These are phyloP conservation scores for Styphnolobium japonicum DNA, from an alignment of 306 rosid genomes.

Conservation along the genomic window DNA sequence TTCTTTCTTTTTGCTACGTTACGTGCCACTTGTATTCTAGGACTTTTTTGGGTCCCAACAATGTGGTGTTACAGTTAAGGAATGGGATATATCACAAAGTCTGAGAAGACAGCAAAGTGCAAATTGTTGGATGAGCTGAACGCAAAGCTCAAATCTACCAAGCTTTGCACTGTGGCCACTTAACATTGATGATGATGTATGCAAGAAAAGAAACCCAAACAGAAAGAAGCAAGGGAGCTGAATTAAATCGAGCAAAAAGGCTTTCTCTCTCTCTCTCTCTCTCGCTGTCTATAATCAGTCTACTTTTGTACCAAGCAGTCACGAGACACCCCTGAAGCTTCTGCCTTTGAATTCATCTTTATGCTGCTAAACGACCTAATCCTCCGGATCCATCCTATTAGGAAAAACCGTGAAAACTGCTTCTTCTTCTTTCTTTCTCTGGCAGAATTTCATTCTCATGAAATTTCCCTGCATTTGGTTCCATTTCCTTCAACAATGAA, in stretches of 20 bases:
- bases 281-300: constrained; percentile 18
- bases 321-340: constrained; percentile 78
- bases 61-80: constrained; percentile 33
- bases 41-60: constrained; percentile 25
- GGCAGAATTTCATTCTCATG: constrained; percentile 21
- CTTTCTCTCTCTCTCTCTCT: constrained; percentile 3
- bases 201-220: constrained; percentile 45
- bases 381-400: constrained; percentile 55
- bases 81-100: constrained; percentile 41
- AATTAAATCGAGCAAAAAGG: constrained; percentile 35
- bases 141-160: constrained; percentile 30
- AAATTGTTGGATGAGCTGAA: constrained; percentile 38
- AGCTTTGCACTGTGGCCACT: constrained; percentile 59
- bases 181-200: constrained; percentile 54
- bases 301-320: constrained; percentile 73
- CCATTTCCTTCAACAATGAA: constrained; percentile 43
- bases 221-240: constrained; percentile 44
- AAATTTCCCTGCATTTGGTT: constrained; percentile 41
- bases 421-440: constrained; percentile 33
- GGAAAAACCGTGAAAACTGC: constrained; percentile 56
- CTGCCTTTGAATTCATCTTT: constrained; percentile 72
- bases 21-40: constrained; percentile 32
- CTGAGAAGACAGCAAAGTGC: constrained; percentile 25
- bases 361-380: constrained; percentile 68
- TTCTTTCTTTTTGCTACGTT: constrained; percentile 10